phyloP scores from a whole-genome alignment of 2,329 filamentous ascomycete genomes.

The Colletotrichum viniferum region DNA sequence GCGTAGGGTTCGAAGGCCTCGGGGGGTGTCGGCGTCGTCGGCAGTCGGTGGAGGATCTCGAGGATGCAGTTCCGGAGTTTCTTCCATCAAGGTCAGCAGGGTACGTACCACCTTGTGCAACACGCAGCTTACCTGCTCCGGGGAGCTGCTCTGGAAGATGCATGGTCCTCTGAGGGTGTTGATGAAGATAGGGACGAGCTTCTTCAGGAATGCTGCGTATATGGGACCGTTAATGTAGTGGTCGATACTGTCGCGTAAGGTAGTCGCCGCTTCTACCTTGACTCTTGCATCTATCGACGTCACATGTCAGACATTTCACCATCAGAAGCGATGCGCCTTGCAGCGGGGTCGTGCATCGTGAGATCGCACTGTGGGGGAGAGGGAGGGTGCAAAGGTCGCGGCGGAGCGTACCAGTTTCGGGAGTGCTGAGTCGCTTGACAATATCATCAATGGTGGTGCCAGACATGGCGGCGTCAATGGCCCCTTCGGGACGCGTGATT shows the following conservation, averaged over 20 bases:
- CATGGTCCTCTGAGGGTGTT: slow-evolving; percentile 83
- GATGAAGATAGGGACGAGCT: slow-evolving; percentile 89
- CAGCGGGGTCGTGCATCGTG: background rate
- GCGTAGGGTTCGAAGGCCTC: slow-evolving; percentile 90
- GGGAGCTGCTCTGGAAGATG: slow-evolving; percentile 87
- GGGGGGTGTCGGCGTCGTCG: slow-evolving; percentile 69
- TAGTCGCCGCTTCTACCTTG: slow-evolving; percentile 81
- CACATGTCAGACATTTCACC: slow-evolving; percentile 10
- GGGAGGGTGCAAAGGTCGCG: background rate
- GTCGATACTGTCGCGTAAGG: slow-evolving; percentile 90
- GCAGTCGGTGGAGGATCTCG: slow-evolving; percentile 90
- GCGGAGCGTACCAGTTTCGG: slow-evolving; percentile 56
- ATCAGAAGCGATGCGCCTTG: background rate
- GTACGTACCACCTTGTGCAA: background rate
- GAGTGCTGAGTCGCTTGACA: slow-evolving; percentile 61
- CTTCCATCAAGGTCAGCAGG: slow-evolving; percentile 44
- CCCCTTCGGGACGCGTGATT: slow-evolving; percentile 37
- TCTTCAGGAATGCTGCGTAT: slow-evolving; percentile 83
- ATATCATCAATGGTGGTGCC: slow-evolving; percentile 66
- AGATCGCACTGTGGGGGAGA: background rate
- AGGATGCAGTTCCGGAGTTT: slow-evolving; percentile 92
- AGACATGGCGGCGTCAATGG: slow-evolving; percentile 63
- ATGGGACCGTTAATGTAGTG: slow-evolving; percentile 79
- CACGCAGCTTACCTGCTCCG: slow-evolving; percentile 74
- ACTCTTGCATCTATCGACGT: slow-evolving; percentile 71